phyloP scores from a whole-genome alignment of 306 rosid genomes.

The Styphnolobium japonicum region DNA sequence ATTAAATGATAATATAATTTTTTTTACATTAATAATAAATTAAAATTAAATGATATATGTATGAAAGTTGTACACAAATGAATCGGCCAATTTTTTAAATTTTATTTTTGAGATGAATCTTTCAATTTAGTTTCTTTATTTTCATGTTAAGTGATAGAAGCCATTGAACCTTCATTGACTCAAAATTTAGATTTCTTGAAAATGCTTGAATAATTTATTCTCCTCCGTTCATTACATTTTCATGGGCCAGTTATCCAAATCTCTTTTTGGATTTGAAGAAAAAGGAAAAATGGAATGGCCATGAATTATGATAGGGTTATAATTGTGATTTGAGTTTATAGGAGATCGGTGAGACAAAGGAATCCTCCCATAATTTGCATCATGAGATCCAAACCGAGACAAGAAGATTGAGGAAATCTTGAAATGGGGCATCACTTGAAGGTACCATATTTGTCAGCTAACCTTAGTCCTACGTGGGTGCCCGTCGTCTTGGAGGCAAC shows the following conservation, averaged over 20 bases:
- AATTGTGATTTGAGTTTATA: background rate
- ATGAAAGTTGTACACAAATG: no score
- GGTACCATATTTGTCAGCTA: conserved; percentile 73
- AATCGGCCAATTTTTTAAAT: no score
- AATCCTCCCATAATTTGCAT: conserved; percentile 18
- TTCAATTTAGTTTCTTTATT: background rate
- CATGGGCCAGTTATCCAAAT: background rate
- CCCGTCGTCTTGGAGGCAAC: conserved; percentile 69
- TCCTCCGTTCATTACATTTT: conserved; percentile 9
- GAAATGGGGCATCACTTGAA: conserved; percentile 56
- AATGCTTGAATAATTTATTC: background rate
- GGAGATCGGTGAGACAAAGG: conserved; percentile 5
- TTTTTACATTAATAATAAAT: no score
- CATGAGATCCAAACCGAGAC: conserved; percentile 45
- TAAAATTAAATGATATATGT: no score
- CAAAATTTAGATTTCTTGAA: background rate
- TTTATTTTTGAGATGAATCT: no score
- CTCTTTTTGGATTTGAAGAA: background rate
- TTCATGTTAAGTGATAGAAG: background rate
- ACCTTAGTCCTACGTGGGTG: conserved; percentile 63
- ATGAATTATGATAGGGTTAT: conserved; percentile 1
- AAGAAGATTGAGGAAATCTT: conserved; percentile 66
- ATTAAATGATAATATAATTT: no score
- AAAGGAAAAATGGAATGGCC: background rate
- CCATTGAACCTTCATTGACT: background rate